A percentile compares a stretch with the other conserved stretches of the same genome.
Conservation (phyloP, 805 yeast genomes). For the Metschnikowia lachancei region DNA sequence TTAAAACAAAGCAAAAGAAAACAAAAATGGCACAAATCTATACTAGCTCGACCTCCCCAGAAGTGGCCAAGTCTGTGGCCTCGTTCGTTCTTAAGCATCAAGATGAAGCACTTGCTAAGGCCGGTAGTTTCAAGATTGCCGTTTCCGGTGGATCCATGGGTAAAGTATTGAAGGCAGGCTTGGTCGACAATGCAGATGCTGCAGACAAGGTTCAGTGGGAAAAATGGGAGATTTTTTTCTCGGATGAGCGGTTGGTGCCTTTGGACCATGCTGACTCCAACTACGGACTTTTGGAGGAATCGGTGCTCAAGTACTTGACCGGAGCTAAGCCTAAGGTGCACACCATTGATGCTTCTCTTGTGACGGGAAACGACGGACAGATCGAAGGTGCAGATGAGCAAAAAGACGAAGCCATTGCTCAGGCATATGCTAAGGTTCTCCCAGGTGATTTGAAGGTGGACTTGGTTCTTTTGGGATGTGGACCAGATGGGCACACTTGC, state of each 20-base stretch:
- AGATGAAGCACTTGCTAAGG: slow-evolving; percentile 50
- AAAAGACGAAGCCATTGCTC: slow-evolving; percentile 51
- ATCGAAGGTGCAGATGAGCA: slow-evolving; percentile 45
- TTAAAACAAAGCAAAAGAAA: too few relatives aligned
- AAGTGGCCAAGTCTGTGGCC: slow-evolving; percentile 68
- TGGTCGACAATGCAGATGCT: slow-evolving; percentile 54
- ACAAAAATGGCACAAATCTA: slow-evolving; percentile 28
- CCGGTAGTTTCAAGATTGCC: slow-evolving; percentile 63
- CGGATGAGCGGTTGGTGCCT: slow-evolving; percentile 90
- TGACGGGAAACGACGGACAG: slow-evolving; percentile 49
- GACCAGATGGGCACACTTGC: slow-evolving; percentile 96
- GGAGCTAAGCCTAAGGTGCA: slow-evolving; percentile 55
- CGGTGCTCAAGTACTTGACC: slow-evolving; percentile 52
- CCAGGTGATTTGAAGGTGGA: slow-evolving; percentile 53
- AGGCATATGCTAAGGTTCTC: slow-evolving; percentile 56
- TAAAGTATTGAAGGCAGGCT: slow-evolving; percentile 63
- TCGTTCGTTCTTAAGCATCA: slow-evolving; percentile 59
- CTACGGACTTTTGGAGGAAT: slow-evolving; percentile 70
- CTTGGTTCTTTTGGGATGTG: slow-evolving; percentile 79
- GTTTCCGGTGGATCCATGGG: slow-evolving; percentile 91
- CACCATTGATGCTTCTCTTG: slow-evolving; percentile 62
- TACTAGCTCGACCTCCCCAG: slow-evolving; percentile 51
- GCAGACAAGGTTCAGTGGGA: slow-evolving; percentile 55
- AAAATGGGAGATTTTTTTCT: slow-evolving; percentile 78
- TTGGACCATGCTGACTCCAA: slow-evolving; percentile 81